phyloP scores from a whole-genome alignment of 164 flowering plant genomes.

The Tetrastigma voinierianum region DNA sequence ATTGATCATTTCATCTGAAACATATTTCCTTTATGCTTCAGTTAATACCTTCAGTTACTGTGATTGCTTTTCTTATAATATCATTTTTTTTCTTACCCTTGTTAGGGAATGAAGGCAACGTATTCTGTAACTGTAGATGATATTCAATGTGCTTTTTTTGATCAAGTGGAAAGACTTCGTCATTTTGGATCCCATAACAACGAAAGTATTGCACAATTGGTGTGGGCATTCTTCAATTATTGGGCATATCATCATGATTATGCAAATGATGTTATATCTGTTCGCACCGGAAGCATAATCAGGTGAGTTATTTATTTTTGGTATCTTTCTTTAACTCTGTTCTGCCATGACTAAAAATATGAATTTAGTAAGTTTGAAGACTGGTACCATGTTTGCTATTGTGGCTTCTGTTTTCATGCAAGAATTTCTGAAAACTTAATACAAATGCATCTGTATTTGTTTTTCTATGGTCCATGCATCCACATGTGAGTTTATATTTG shows the following conservation, averaged over 20 bases:
- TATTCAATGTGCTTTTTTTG: conserved; percentile 73
- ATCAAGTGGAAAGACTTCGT: conserved; percentile 69
- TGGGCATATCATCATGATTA: conserved; percentile 98
- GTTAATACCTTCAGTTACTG: background rate
- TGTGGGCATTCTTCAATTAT: conserved; percentile 89
- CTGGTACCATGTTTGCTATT: background rate
- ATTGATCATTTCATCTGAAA: no score
- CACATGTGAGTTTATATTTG: background rate
- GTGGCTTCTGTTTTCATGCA: background rate
- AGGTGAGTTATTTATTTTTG: conserved; percentile 45
- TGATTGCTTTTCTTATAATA: background rate
- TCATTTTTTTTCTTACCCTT: conserved; percentile 8
- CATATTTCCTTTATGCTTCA: no score
- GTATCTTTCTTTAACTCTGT: background rate
- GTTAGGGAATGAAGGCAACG: conserved; percentile 75
- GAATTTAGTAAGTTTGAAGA: background rate
- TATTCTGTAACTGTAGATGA: conserved; percentile 65
- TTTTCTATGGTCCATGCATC: background rate
- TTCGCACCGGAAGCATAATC: conserved; percentile 72
- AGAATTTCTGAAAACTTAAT: background rate
- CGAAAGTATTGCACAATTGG: conserved; percentile 67
- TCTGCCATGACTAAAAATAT: background rate
- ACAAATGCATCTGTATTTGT: background rate
- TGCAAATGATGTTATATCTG: conserved; percentile 76
- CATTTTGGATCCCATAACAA: conserved; percentile 69